Evolutionary conservation across 1,284 basidiomycete genomes (phyloP).

Genomic region (Moniliophthora roreri): DNA sequence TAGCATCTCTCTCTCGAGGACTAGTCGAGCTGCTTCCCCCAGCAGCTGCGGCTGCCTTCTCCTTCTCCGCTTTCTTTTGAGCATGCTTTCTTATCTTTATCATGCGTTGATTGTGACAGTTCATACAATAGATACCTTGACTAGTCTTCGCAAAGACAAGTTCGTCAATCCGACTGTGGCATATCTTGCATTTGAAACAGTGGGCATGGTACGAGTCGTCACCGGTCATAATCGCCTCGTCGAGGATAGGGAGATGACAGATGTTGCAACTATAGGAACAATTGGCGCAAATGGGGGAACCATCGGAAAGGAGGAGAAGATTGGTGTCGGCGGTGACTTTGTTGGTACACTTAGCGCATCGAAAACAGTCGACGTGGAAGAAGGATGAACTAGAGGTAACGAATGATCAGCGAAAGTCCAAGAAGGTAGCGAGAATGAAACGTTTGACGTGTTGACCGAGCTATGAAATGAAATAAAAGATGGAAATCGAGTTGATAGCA

Average conservation of each 20-base stretch:
- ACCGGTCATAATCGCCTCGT: slow-evolving; percentile 98
- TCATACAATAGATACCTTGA: slow-evolving; percentile 99
- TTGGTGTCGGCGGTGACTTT: slow-evolving; percentile 93
- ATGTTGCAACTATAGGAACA: slow-evolving; percentile 97
- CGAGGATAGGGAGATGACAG: slow-evolving; percentile 88
- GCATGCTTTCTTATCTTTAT: slow-evolving; percentile 88
- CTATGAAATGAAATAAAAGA: slow-evolving; percentile 9
- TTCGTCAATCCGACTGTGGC: slow-evolving; percentile 93
- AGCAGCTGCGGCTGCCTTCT: slow-evolving; percentile 28
- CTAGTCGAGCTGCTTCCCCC: slow-evolving; percentile 40
- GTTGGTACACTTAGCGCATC: slow-evolving; percentile 79
- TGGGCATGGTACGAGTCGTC: slow-evolving; percentile 98
- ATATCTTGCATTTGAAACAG: slow-evolving; percentile 97
- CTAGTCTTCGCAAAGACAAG: slow-evolving; percentile 98
- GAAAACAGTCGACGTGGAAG: slow-evolving; percentile 83
- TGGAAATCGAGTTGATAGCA: slow-evolving; percentile 14
- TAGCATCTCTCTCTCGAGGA: slow-evolving; percentile 34
- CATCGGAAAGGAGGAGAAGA: slow-evolving; percentile 92
- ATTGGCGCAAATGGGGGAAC: slow-evolving; percentile 94
- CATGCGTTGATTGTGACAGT: slow-evolving; percentile 96
- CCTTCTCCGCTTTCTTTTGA: slow-evolving; percentile 59
- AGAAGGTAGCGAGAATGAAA: slow-evolving; percentile 24
- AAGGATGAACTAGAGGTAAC: slow-evolving; percentile 64
- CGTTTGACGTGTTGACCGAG: slow-evolving; percentile 12
- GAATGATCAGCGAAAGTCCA: slow-evolving; percentile 14